Evolutionary conservation across 176 grass and related monocot species (phyloP).

Genomic region (Ensete ventricosum): DNA sequence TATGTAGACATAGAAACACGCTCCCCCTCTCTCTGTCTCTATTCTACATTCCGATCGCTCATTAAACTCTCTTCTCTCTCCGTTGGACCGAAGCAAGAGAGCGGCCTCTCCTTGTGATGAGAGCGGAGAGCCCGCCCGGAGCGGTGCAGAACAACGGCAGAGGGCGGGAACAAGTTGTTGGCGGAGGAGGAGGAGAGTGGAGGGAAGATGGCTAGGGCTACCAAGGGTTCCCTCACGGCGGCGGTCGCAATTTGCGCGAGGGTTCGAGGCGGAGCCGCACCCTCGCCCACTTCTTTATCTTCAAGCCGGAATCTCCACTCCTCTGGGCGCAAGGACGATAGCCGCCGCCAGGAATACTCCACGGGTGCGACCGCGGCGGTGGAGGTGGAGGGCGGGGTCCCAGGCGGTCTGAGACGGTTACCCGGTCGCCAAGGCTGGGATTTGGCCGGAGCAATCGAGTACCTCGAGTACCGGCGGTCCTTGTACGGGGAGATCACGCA

Average conservation of each 20-base stretch:
- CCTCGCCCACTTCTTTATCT: background rate
- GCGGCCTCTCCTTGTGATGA: background rate
- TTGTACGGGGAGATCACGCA: slow-evolving; percentile 96
- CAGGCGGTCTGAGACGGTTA: background rate
- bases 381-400: background rate
- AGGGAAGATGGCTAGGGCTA: background rate
- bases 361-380: slow-evolving; percentile 19
- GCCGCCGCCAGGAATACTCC: slow-evolving; percentile 13
- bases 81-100: background rate
- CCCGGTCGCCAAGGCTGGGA: slow-evolving; percentile 34
- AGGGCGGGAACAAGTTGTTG: background rate
- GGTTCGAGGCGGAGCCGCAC: background rate
- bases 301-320: background rate
- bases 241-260: background rate
- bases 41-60: background rate
- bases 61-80: background rate
- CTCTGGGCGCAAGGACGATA: background rate
- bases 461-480: slow-evolving; percentile 79
- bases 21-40: background rate
- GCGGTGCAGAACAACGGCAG: background rate
- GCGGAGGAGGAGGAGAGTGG: background rate
- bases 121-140: background rate
- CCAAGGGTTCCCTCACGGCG: background rate
- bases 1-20: too few relatives aligned
- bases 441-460: slow-evolving; percentile 54